Conservation (phyloP, 352 stramenopile genomes). For the Pythium dissotocum region DNA sequence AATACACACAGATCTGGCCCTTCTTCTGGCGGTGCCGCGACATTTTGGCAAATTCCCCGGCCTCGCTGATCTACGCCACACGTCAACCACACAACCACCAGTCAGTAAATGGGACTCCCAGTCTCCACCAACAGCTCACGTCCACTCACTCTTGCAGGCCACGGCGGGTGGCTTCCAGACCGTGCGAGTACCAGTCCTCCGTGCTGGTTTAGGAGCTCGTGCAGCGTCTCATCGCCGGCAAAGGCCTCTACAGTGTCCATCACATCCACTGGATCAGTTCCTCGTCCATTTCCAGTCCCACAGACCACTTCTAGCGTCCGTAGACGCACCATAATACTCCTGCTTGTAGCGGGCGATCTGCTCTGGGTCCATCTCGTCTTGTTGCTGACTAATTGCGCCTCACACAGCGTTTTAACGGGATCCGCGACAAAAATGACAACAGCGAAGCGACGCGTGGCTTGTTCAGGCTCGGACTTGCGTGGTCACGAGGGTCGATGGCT, state of each 20-base stretch:
- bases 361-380: conserved; percentile 24
- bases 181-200: conserved; percentile 77
- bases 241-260: conserved; percentile 50
- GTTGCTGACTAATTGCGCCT: background rate
- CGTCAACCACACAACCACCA: conserved; percentile 4
- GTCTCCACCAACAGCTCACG: background rate
- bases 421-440: background rate
- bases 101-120: background rate
- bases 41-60: conserved; percentile 84
- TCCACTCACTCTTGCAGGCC: conserved; percentile 69
- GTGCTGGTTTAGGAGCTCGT: conserved; percentile 72
- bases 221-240: conserved; percentile 56
- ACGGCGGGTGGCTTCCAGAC: conserved; percentile 79
- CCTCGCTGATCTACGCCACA: conserved; percentile 68
- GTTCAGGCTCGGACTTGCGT: background rate
- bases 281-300: background rate
- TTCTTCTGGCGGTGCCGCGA: conserved; percentile 72
- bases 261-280: background rate
- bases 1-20: conserved; percentile 81
- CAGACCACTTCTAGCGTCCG: background rate
- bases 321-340: conserved; percentile 37
- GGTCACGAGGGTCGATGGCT: background rate
- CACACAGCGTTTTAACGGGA: background rate
- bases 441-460: conserved; percentile 2
- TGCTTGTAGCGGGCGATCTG: conserved; percentile 29